These are phyloP conservation scores for Pleoardoris graminearum DNA, from an alignment of 2,329 filamentous ascomycete species.

Conservation along the genomic window DNA sequence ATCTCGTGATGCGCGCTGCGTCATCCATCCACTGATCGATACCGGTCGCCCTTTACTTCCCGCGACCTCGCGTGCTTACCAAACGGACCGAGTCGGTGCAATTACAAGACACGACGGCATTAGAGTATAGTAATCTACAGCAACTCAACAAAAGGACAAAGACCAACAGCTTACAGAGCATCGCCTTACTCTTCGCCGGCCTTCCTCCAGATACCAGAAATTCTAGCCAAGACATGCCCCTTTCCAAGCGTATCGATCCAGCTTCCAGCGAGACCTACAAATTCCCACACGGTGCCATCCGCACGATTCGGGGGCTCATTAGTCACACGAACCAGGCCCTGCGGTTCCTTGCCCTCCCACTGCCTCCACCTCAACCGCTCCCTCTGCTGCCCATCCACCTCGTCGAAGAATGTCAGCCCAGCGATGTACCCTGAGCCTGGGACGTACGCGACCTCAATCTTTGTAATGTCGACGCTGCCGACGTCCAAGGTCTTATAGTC, in stretches of 20 bases:
- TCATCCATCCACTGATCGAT: too few species aligned
- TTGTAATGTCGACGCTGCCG: slow-evolving; percentile 27
- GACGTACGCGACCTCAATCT: slow-evolving; percentile 31
- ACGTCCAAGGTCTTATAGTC: slow-evolving; percentile 24
- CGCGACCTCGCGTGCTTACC: too few species aligned
- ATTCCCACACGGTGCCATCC: slow-evolving; percentile 32
- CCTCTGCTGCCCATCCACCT: slow-evolving; percentile 18
- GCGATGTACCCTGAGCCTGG: slow-evolving; percentile 30
- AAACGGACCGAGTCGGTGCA: too few species aligned
- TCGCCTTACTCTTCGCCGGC: slow-evolving; percentile 12
- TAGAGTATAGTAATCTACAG: too few species aligned
- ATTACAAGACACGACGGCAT: too few species aligned
- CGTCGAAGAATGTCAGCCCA: slow-evolving; percentile 29
- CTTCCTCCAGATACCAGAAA: slow-evolving; percentile 33
- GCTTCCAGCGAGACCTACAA: slow-evolving; percentile 29
- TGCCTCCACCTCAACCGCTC: slow-evolving; percentile 27
- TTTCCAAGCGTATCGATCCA: slow-evolving; percentile 24
- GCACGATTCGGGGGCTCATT: slow-evolving; percentile 30
- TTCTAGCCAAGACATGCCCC: slow-evolving; percentile 27
- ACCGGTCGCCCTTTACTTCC: too few species aligned
- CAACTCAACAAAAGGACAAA: too few species aligned
- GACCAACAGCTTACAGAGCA: too few species aligned
- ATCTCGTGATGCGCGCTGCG: slow-evolving; percentile 18
- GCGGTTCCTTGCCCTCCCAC: slow-evolving; percentile 30
- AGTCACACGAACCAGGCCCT: slow-evolving; percentile 19